phyloP scores from a whole-genome alignment of 768 basidiomycete genomes.

The Mycena epipterygia region DNA sequence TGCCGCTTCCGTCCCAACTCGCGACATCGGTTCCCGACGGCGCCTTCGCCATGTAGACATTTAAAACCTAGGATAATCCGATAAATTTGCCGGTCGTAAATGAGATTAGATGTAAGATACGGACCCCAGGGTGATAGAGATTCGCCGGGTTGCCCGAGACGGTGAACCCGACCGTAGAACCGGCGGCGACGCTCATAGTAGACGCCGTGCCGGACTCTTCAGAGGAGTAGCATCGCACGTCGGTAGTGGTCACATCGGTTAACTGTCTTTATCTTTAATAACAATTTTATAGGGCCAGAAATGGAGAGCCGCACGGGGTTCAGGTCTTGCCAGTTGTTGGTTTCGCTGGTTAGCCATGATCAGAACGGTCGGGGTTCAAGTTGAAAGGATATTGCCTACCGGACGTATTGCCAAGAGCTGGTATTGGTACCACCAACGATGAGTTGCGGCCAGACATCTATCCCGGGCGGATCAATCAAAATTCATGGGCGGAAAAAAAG shows the following conservation, averaged over 20 bases:
- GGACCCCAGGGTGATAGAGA: slow-evolving; percentile 22
- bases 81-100: background rate
- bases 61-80: slow-evolving; percentile 11
- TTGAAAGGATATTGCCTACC: background rate
- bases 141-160: slow-evolving; percentile 21
- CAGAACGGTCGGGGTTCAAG: too few species aligned
- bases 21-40: slow-evolving; percentile 26
- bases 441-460: slow-evolving; percentile 45
- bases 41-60: slow-evolving; percentile 32
- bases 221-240: slow-evolving; percentile 30
- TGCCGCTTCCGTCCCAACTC: slow-evolving; percentile 28
- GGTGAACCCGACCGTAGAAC: slow-evolving; percentile 27
- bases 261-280: background rate
- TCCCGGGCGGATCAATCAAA: background rate
- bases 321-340: slow-evolving; percentile 32
- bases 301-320: slow-evolving; percentile 4
- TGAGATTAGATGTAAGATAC: background rate
- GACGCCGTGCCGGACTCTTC: slow-evolving; percentile 17
- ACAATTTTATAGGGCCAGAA: background rate
- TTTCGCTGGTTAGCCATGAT: slow-evolving; percentile 5
- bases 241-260: slow-evolving; percentile 21
- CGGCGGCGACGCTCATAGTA: slow-evolving; percentile 17
- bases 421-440: slow-evolving; percentile 38
- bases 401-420: slow-evolving; percentile 40
- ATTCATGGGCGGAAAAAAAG: background rate